These are phyloP conservation scores for Casaregolazyma lundiana DNA, from an alignment of 1,139 yeast genomes.

Conservation along the genomic window DNA sequence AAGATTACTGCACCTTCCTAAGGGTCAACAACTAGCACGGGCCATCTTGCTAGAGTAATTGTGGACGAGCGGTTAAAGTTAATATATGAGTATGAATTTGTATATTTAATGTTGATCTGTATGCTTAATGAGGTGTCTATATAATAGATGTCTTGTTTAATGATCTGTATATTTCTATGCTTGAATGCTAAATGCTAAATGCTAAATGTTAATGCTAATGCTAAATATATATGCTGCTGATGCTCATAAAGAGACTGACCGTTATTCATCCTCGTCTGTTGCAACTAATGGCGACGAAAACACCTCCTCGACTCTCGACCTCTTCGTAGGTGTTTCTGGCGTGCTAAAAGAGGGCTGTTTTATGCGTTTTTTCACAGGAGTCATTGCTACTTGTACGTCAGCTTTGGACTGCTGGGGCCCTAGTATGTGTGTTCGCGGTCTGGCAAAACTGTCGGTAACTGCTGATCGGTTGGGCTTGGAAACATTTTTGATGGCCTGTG, in stretches of 20 bases:
- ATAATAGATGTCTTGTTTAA: neutral
- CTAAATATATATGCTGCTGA: too few species aligned
- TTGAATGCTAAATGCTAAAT: constrained; percentile 2
- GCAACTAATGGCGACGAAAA: constrained; percentile 10
- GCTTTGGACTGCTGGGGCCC: neutral
- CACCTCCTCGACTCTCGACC: constrained; percentile 3
- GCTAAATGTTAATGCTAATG: constrained; percentile 3
- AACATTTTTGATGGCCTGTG: constrained; percentile 21
- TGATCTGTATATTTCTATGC: neutral
- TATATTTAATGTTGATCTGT: neutral
- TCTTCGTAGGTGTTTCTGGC: constrained; percentile 8
- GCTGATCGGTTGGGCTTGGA: constrained; percentile 24
- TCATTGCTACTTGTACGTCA: constrained; percentile 8
- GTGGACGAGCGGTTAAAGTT: constrained; percentile 9
- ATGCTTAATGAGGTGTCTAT: neutral
- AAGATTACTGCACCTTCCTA: constrained; percentile 46
- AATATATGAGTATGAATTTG: neutral
- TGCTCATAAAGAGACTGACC: neutral
- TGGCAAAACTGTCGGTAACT: constrained; percentile 10
- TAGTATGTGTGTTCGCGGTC: neutral
- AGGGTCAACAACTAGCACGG: constrained; percentile 52
- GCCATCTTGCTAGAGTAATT: constrained; percentile 78
- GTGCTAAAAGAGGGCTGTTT: constrained; percentile 3
- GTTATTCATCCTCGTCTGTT: constrained; percentile 9
- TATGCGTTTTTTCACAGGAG: constrained; percentile 8